These are phyloP conservation scores for Monilinia fructicola DNA, from an alignment of 2,329 filamentous ascomycete genomes.

Conservation along the genomic window DNA sequence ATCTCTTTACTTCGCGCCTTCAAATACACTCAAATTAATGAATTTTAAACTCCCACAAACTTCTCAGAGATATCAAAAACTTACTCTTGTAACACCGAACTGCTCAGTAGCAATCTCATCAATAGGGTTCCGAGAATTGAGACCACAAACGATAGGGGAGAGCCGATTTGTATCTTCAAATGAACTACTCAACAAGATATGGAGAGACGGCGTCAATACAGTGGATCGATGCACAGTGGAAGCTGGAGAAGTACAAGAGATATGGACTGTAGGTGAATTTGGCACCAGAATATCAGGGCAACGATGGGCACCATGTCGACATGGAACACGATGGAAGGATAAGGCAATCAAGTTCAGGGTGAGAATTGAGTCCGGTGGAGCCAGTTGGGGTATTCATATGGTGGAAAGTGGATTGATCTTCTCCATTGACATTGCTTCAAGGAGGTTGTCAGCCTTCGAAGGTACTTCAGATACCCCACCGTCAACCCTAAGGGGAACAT, in stretches of 20 bases:
- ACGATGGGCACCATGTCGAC: slow-evolving; percentile 9
- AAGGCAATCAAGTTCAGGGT: slow-evolving; percentile 13
- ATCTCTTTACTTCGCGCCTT: slow-evolving; percentile 25
- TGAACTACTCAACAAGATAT: slow-evolving; percentile 32
- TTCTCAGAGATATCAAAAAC: slow-evolving; percentile 33
- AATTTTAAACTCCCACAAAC: slow-evolving; percentile 29
- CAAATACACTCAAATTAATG: slow-evolving; percentile 20
- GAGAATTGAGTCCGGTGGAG: slow-evolving; percentile 8
- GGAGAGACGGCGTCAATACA: slow-evolving; percentile 28
- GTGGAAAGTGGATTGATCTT: slow-evolving; percentile 15
- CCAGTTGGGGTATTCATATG: slow-evolving; percentile 16
- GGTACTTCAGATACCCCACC: slow-evolving; percentile 7
- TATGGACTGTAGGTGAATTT: slow-evolving; percentile 10
- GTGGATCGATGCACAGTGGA: slow-evolving; percentile 14
- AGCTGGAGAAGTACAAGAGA: slow-evolving; percentile 15
- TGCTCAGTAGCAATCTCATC: slow-evolving; percentile 29
- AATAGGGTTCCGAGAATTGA: slow-evolving; percentile 28
- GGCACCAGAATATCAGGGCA: slow-evolving; percentile 16
- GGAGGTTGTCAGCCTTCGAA: background rate
- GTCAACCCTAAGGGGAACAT: background rate
- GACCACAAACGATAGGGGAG: slow-evolving; percentile 24
- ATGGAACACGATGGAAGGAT: slow-evolving; percentile 12
- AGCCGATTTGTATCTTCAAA: slow-evolving; percentile 31
- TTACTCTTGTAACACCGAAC: slow-evolving; percentile 31
- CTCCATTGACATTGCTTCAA: slow-evolving; percentile 6